These are phyloP conservation scores for Phaeomoniella chlamydospora DNA, from an alignment of 2,329 filamentous ascomycete genomes.

Conservation along the genomic window DNA sequence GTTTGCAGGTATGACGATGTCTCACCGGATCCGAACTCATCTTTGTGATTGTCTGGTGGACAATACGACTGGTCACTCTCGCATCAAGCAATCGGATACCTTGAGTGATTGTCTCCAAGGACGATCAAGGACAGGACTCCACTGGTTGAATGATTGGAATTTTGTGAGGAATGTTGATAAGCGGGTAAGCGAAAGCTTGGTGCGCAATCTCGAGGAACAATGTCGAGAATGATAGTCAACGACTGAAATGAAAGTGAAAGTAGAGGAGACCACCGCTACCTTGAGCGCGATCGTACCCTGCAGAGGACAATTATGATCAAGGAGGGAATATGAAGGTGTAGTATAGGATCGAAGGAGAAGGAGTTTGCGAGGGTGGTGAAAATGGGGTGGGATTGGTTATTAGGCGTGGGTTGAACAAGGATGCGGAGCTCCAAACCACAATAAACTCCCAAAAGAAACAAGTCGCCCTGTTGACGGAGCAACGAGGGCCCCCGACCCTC, in stretches of 20 bases:
- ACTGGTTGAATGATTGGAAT: not conserved
- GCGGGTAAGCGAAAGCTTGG: not conserved
- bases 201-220: not conserved
- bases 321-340: not conserved
- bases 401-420: not conserved
- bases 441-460: not conserved
- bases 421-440: not conserved
- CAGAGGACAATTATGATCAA: not conserved
- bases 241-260: not conserved
- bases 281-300: not conserved
- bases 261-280: not conserved
- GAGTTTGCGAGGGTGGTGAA: not conserved
- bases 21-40: constrained; percentile 1
- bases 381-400: not conserved
- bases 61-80: not conserved
- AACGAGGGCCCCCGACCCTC: not conserved
- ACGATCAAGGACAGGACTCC: too few species aligned
- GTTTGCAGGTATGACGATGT: constrained; percentile 5
- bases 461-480: not conserved
- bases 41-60: not conserved
- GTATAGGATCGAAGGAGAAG: not conserved
- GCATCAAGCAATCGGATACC: not conserved
- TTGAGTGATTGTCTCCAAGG: too few species aligned
- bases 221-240: not conserved
- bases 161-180: not conserved